A percentile compares a stretch with the other conserved stretches of the same genome.
These are phyloP conservation scores for Penicillium robsamsonii DNA, from an alignment of 495 filamentous ascomycete genomes.

Conservation along the genomic window DNA sequence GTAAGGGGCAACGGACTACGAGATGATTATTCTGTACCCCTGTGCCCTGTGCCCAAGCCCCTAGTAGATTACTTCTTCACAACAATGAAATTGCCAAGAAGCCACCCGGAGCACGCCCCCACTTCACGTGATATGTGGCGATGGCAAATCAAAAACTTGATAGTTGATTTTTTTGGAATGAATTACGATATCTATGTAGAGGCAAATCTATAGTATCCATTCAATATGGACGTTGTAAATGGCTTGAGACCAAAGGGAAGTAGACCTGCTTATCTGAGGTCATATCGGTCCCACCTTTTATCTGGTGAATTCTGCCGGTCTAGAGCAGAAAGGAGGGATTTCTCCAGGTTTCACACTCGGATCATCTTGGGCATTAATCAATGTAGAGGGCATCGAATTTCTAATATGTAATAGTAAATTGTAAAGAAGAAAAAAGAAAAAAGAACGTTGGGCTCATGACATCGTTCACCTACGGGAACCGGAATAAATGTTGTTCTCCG, in stretches of 20 bases:
- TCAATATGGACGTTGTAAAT: background rate
- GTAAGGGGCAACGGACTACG: background rate
- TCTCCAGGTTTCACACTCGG: constrained; percentile 5
- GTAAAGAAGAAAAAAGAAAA: background rate
- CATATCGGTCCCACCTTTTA: constrained; percentile 2
- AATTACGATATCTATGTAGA: background rate
- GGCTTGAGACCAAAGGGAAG: background rate
- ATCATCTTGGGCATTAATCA: background rate
- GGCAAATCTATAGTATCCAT: background rate
- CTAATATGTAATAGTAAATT: background rate
- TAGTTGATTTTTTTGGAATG: background rate
- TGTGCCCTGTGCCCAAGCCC: background rate
- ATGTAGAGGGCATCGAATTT: background rate
- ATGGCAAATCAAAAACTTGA: constrained; percentile 3
- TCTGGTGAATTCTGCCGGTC: constrained; percentile 4
- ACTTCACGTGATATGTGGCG: constrained; percentile 16
- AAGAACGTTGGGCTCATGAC: constrained; percentile 19
- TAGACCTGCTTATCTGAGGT: constrained; percentile 1
- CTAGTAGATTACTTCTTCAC: background rate
- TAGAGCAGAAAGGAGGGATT: background rate
- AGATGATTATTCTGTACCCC: background rate
- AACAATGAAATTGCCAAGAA: constrained; percentile 2
- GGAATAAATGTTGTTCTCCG: constrained; percentile 38
- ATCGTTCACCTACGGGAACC: constrained; percentile 30
- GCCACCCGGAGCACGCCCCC: constrained; percentile 9